These are phyloP conservation scores for Phialophora verrucosa DNA, from an alignment of 2,329 filamentous ascomycete genomes.

Conservation along the genomic window DNA sequence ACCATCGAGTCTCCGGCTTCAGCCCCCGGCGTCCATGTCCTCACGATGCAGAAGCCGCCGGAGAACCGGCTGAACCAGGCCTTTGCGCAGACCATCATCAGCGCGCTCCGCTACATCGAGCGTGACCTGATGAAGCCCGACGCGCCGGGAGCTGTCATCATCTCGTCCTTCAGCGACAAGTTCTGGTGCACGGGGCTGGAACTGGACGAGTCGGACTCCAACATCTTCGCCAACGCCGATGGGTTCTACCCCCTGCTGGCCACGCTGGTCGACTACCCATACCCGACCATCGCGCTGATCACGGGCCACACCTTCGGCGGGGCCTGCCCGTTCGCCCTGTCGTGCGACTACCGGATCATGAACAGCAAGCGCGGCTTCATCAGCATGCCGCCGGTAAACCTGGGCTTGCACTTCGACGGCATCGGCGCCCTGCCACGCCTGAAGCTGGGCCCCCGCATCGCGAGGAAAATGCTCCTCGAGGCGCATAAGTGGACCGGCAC, in stretches of 20 bases:
- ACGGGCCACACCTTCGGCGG: constrained; percentile 59
- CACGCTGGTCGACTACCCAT: constrained; percentile 57
- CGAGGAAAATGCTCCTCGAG: constrained; percentile 62
- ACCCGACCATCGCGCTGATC: constrained; percentile 55
- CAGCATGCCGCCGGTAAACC: constrained; percentile 60
- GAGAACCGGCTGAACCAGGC: constrained; percentile 60
- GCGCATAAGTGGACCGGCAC: constrained; percentile 61
- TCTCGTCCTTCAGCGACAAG: constrained; percentile 54
- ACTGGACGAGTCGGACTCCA: constrained; percentile 54
- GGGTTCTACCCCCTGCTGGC: constrained; percentile 62
- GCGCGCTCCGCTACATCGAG: constrained; percentile 56
- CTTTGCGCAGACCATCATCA: constrained; percentile 61
- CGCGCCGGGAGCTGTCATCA: constrained; percentile 60
- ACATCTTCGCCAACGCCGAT: constrained; percentile 62
- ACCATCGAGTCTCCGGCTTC: constrained; percentile 34
- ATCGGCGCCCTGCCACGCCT: constrained; percentile 60
- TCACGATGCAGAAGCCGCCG: constrained; percentile 61
- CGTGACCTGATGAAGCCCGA: constrained; percentile 52
- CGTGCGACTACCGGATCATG: constrained; percentile 57
- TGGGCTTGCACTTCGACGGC: constrained; percentile 62
- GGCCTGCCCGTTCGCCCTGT: constrained; percentile 55
- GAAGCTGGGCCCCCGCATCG: constrained; percentile 59
- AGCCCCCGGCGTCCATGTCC: constrained; percentile 54
- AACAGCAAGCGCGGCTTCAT: constrained; percentile 55
- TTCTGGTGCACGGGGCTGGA: constrained; percentile 58